Evolutionary conservation across 75 land plant genomes (phyloP).

Genomic region (Larix kaempferi): DNA sequence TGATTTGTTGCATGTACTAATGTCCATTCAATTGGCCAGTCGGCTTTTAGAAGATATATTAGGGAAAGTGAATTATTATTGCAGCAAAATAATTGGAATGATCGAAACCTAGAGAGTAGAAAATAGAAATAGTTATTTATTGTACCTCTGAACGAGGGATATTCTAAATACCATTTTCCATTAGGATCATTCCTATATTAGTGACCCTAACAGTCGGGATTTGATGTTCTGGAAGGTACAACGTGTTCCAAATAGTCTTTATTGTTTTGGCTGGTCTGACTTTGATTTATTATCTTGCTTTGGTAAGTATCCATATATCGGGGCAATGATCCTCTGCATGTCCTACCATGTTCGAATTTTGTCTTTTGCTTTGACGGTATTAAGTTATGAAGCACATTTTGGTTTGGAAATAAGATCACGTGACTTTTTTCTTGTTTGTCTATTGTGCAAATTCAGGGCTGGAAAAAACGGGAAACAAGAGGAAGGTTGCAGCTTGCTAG

Average conservation of each 20-base stretch:
- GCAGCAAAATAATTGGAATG: neutral
- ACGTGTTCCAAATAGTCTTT: slow-evolving; percentile 87
- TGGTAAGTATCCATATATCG: slow-evolving; percentile 55
- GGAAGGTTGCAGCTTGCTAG: slow-evolving; percentile 35
- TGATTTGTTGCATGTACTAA: neutral
- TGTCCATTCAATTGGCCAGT: neutral
- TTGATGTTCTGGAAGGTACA: slow-evolving; percentile 61
- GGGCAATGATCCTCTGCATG: neutral
- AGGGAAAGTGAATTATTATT: neutral
- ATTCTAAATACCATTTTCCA: neutral
- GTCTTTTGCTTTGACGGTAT: neutral
- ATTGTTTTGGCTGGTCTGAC: slow-evolving; percentile 67
- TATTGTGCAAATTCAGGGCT: slow-evolving; percentile 22
- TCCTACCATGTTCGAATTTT: neutral
- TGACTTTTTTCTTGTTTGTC: neutral
- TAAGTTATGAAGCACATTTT: neutral
- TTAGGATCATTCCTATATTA: neutral
- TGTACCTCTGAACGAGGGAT: neutral
- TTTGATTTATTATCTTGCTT: slow-evolving; percentile 70
- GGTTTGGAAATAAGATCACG: neutral
- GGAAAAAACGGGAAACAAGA: slow-evolving; percentile 41
- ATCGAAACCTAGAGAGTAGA: neutral
- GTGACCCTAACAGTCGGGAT: neutral
- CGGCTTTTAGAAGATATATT: neutral
- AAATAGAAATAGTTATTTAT: neutral